A percentile compares a stretch with the other conserved stretches of the same genome.
Conservation (phyloP, 805 yeast species). For the Saccharomycopsis fodiens region DNA sequence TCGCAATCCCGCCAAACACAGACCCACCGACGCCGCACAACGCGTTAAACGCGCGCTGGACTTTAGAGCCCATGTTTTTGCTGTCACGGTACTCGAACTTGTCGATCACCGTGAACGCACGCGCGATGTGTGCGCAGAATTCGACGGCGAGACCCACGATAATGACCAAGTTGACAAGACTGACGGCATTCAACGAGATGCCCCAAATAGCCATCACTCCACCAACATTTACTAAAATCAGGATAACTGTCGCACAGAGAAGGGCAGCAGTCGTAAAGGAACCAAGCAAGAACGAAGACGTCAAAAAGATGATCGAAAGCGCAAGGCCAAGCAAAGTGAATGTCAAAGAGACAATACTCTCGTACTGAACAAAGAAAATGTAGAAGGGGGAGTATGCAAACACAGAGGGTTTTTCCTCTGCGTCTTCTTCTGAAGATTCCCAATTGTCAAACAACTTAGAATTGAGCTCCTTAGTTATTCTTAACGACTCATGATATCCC, state of each 20-base stretch:
- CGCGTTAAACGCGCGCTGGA: constrained; percentile 44
- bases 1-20: constrained; percentile 82
- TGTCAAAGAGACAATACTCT: constrained; percentile 53
- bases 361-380: constrained; percentile 86
- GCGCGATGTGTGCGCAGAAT: constrained; percentile 79
- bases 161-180: constrained; percentile 83
- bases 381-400: constrained; percentile 94
- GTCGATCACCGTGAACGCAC: constrained; percentile 57
- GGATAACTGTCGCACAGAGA: constrained; percentile 48
- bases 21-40: constrained; percentile 80
- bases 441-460: constrained; percentile 23
- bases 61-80: constrained; percentile 23
- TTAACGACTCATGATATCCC: constrained; percentile 65
- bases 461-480: constrained; percentile 55
- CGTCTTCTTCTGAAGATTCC: constrained; percentile 1
- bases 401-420: constrained; percentile 34
- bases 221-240: constrained; percentile 65
- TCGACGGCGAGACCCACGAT: constrained; percentile 92
- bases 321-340: constrained; percentile 48
- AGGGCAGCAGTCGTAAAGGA: constrained; percentile 53
- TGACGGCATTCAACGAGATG: constrained; percentile 79
- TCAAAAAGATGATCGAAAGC: constrained; percentile 39
- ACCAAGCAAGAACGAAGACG: constrained; percentile 57
- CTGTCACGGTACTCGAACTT: constrained; percentile 23
- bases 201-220: constrained; percentile 73